Percentiles rank a stretch among this genome's conserved stretches.
These are phyloP conservation scores for Alternaria postmessia DNA, from an alignment of 2,329 filamentous ascomycete species.

Conservation along the genomic window DNA sequence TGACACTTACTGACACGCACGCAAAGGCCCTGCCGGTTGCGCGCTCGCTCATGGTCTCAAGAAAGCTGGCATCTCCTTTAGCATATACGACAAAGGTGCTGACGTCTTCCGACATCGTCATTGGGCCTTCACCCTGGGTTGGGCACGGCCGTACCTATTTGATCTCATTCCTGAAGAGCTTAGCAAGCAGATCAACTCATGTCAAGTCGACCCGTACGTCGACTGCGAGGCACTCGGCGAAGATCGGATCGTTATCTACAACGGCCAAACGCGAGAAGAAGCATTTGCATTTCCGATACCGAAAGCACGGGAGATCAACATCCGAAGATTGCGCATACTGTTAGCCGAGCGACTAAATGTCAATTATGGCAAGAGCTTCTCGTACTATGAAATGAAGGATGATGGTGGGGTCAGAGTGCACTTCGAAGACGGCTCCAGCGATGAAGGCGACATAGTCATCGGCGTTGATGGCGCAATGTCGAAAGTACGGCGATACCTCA, in stretches of 20 bases:
- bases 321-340: constrained; percentile 49
- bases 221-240: constrained; percentile 38
- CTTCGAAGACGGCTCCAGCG: constrained; percentile 38
- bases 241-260: constrained; percentile 45
- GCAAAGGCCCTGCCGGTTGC: constrained; percentile 53
- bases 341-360: constrained; percentile 49
- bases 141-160: constrained; percentile 43
- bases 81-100: constrained; percentile 41
- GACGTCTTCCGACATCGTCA: constrained; percentile 41
- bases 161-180: constrained; percentile 41
- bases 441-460: constrained; percentile 30
- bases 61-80: constrained; percentile 43
- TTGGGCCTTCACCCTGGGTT: constrained; percentile 52
- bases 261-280: constrained; percentile 46
- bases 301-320: constrained; percentile 44
- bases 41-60: constrained; percentile 53
- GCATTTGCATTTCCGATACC: constrained; percentile 48
- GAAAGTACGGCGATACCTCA: constrained; percentile 35
- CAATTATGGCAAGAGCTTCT: constrained; percentile 33
- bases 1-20: background rate
- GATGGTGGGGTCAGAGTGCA: constrained; percentile 36
- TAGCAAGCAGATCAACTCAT: constrained; percentile 34
- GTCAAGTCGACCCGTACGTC: constrained; percentile 46
- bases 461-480: constrained; percentile 42
- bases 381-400: constrained; percentile 20